Base-by-base conservation (phyloP, 2,329 filamentous ascomycete species). In the Chaetomiaceae sp. region DNA sequence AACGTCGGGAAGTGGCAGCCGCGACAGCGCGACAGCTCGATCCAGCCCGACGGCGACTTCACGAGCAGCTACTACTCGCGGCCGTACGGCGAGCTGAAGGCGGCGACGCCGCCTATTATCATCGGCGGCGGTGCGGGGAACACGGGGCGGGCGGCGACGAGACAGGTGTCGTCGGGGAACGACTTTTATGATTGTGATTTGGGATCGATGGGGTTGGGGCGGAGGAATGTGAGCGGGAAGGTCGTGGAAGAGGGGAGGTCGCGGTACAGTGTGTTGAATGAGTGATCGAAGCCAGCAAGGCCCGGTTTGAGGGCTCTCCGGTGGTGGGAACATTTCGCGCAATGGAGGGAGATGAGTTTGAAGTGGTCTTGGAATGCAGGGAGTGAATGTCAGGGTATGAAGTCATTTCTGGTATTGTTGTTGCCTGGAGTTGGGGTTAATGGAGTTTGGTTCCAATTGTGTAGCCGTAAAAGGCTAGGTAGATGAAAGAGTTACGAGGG, bases 221-320 rank as follows among this genome's bases (percentile, higher is more conserved):
- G 65, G 15, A 68, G 83, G 37, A 80, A 84, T 50, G 83, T 87
- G 2, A 88, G 84, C 60, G 86, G 85, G 1, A 87, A 85, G 69
- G 65, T 81, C 45, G 84, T 75, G 0, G 85, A 89, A 62, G 86
- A 90, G 61, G 85, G 11, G 54, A 51, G 14, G 45, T 50, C 9
- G 52, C 50, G 41, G 9, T 51, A 36, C 38, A 14, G 8, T 22
- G 36, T 36, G 18, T 46, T 32, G 29, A 32, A 30, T 39, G 32
- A 29, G 29, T 14, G 19, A 8, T 11, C 12, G 19, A n/a, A n/a
- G n/a, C n/a, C n/a, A n/a, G n/a, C n/a, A n/a, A n/a, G n/a, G n/a
- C n/a, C n/a, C n/a, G n/a, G n/a, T n/a, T n/a, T n/a, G n/a, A n/a
- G n/a, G n/a, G n/a, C n/a, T n/a, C n/a, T n/a, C n/a, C n/a, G n/a